Base-by-base conservation (phyloP, 1,284 basidiomycete species). In the Tremellales sp. region DNA sequence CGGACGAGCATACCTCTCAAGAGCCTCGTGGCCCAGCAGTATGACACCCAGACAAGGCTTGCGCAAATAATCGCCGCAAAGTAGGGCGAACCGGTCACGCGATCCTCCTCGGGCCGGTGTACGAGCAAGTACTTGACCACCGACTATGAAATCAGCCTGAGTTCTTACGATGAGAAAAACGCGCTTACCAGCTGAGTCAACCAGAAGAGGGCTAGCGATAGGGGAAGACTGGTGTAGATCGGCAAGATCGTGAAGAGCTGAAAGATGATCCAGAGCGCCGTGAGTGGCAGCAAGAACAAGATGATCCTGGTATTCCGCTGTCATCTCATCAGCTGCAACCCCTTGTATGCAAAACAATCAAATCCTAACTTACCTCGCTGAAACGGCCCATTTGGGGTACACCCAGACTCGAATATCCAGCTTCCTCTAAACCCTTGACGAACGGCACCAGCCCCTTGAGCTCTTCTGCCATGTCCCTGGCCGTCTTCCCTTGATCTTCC, bases 401-500 rank as follows among this genome's bases (percentile, higher is more conserved):
- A 0, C 86, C 86, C 8, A 49, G 25, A 3, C 45, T 45, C 5
- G 52, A 52, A 45, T 55, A 66, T 31, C 66, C 62, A n/a, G 88
- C 87, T 60, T 96, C 91, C 58, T 89, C 84, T 54, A 97, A 72
- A 0, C 89, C 94, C 13, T 85, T 82, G 62, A 84, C 85, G 82
- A 87, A 97, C 1, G 93, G 87, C 3, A 84, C 85, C 25, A 90
- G 72, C 54, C 86, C 88, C 76, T 93, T 94, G 48, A 98, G 77
- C 75, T 97, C 92, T 10, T 85, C 79, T 0, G 96, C 92, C 89
- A 99, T 93, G 62, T 97, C 96, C 45, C 86, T 78, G 12, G 94
- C 84, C 0, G 92, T 94, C 71, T 96, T 84, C 2, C 89, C 88
- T 45, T 87, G 83, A 15, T 81, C 82, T 59, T 94, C 92, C 65